phyloP scores from a whole-genome alignment of 2,329 filamentous ascomycete species.

The Trichophaea hybrida region DNA sequence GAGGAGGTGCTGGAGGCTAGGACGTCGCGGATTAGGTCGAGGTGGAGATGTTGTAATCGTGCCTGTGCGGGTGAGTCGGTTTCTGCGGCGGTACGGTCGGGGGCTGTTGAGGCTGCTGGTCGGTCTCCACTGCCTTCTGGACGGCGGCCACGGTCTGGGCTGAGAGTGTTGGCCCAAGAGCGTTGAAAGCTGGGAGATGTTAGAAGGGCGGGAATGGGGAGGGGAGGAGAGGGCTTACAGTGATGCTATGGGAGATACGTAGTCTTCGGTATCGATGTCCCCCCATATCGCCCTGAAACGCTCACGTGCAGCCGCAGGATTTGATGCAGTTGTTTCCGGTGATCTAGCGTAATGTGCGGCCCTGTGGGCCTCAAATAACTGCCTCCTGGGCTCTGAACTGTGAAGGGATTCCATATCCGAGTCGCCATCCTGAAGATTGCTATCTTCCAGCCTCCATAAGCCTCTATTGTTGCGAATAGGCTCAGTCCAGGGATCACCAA shows the following conservation, averaged over 20 bases:
- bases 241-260: constrained; percentile 13
- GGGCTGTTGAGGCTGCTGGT: neutral
- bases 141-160: constrained; percentile 13
- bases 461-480: neutral
- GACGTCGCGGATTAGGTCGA: neutral
- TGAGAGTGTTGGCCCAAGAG: constrained; percentile 8
- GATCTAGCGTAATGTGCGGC: neutral
- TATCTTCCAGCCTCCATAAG: neutral
- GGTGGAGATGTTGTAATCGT: constrained; percentile 3
- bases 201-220: neutral
- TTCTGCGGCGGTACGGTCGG: constrained; percentile 4
- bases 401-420: constrained; percentile 1
- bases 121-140: constrained; percentile 6
- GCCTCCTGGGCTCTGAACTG: constrained; percentile 2
- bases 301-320: constrained; percentile 2
- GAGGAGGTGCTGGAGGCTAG: neutral
- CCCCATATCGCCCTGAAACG: constrained; percentile 10
- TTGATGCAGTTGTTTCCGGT: neutral
- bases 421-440: neutral
- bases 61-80: constrained; percentile 3
- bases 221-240: constrained; percentile 8
- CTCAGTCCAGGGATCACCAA: neutral
- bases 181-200: constrained; percentile 12
- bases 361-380: neutral
- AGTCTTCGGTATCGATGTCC: constrained; percentile 17